Conservation (phyloP, 2,329 filamentous ascomycete species). For the Xylaria sp. region DNA sequence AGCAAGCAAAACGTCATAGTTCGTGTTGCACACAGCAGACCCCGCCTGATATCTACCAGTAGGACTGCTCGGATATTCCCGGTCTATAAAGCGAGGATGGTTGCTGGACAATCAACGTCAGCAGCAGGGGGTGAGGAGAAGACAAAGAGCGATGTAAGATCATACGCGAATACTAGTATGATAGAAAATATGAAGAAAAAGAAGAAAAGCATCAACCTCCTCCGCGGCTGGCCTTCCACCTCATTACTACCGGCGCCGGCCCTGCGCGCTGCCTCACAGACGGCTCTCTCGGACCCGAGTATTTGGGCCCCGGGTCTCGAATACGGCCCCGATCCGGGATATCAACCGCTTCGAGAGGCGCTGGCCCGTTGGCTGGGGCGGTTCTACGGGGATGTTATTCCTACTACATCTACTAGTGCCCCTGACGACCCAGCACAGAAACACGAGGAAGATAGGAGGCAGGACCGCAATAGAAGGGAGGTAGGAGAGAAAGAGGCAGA, state of each 20-base stretch:
- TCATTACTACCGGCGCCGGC: slow-evolving; percentile 72
- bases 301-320: slow-evolving; percentile 73
- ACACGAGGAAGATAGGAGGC: slow-evolving; percentile 45
- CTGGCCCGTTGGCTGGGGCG: slow-evolving; percentile 76
- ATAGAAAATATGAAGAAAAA: slow-evolving; percentile 7
- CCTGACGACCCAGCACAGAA: background rate
- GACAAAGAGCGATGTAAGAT: too few relatives aligned
- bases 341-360: slow-evolving; percentile 73
- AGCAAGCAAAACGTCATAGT: slow-evolving; percentile 3
- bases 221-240: slow-evolving; percentile 74
- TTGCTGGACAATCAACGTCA: slow-evolving; percentile 11
- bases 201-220: slow-evolving; percentile 68
- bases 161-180: background rate
- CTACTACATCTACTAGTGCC: slow-evolving; percentile 49
- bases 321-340: slow-evolving; percentile 84
- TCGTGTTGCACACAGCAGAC: slow-evolving; percentile 1
- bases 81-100: background rate
- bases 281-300: slow-evolving; percentile 69
- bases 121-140: background rate
- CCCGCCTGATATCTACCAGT: slow-evolving; percentile 3
- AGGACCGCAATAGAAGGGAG: background rate
- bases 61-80: background rate
- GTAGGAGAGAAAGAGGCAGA: slow-evolving; percentile 46
- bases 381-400: slow-evolving; percentile 61
- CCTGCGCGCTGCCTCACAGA: slow-evolving; percentile 69